phyloP scores from a whole-genome alignment of 768 basidiomycete species.

The Leccinum imitatum region DNA sequence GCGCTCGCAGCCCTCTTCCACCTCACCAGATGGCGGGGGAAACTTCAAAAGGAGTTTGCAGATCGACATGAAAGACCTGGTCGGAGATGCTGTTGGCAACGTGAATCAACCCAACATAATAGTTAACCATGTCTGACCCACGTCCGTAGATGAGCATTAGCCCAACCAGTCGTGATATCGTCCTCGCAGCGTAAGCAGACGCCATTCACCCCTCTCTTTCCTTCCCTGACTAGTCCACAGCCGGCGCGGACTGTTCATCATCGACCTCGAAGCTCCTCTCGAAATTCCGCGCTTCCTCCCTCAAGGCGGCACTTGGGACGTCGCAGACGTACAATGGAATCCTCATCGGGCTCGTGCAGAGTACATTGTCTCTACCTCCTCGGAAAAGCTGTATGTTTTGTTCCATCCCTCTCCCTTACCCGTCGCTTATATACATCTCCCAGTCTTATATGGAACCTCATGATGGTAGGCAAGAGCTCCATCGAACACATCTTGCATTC shows the following conservation, averaged over 20 bases:
- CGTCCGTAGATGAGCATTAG: conserved; percentile 83
- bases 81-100: conserved; percentile 83
- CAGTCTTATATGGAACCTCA: conserved; percentile 94
- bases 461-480: conserved; percentile 66
- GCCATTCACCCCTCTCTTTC: background rate
- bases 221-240: conserved; percentile 31
- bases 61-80: conserved; percentile 77
- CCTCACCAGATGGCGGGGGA: conserved; percentile 52
- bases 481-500: conserved; percentile 85
- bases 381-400: conserved; percentile 76
- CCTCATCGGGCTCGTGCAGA: conserved; percentile 74
- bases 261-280: conserved; percentile 86
- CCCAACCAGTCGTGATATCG: conserved; percentile 84
- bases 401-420: conserved; percentile 2
- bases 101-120: conserved; percentile 41
- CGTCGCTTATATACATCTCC: background rate
- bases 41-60: conserved; percentile 60
- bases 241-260: conserved; percentile 90
- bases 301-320: conserved; percentile 96
- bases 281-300: conserved; percentile 92
- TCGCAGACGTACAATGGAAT: conserved; percentile 92
- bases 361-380: conserved; percentile 86
- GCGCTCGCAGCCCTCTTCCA: conserved; percentile 23
- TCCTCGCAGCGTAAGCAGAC: conserved; percentile 75
- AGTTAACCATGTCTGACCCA: conserved; percentile 7